These are phyloP conservation scores for Tetrahymena malaccensis DNA, from an alignment of 73 alveolate species.

Conservation along the genomic window DNA sequence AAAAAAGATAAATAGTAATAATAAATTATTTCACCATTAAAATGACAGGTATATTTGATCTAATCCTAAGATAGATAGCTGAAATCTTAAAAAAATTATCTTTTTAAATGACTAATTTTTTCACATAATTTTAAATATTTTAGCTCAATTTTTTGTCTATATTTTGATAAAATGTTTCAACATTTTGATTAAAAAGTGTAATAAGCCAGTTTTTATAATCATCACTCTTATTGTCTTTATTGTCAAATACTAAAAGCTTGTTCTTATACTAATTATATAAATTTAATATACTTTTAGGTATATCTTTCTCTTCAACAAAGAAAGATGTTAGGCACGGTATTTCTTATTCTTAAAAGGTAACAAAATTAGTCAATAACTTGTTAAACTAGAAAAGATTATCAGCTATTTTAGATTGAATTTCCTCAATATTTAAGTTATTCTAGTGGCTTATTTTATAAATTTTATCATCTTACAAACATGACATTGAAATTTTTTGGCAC, in stretches of 20 bases:
- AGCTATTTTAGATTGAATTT: too few species aligned
- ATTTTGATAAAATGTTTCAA: too few species aligned
- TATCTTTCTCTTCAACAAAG: not conserved
- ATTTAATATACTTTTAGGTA: not conserved
- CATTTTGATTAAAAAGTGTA: not conserved
- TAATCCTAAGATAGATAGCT: slow-evolving; percentile 33
- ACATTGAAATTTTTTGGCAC: not conserved
- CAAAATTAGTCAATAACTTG: not conserved
- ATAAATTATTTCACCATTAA: slow-evolving; percentile 22
- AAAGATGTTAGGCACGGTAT: not conserved
- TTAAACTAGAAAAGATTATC: too few species aligned
- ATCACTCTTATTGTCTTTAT: too few species aligned
- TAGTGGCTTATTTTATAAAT: too few species aligned
- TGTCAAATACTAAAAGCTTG: not conserved
- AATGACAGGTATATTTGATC: slow-evolving; percentile 52
- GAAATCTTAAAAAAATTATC: slow-evolving; percentile 38
- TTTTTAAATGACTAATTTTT: not conserved
- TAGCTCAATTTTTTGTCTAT: not conserved
- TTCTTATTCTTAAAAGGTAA: not conserved
- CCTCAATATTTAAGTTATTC: too few species aligned
- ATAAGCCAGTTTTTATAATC: too few species aligned
- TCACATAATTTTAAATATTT: not conserved
- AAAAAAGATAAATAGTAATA: not conserved
- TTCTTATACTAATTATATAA: too few species aligned
- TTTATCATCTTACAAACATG: not conserved